Base-by-base conservation (phyloP, 805 yeast species). In the Starmerella khaoyaiensis region DNA sequence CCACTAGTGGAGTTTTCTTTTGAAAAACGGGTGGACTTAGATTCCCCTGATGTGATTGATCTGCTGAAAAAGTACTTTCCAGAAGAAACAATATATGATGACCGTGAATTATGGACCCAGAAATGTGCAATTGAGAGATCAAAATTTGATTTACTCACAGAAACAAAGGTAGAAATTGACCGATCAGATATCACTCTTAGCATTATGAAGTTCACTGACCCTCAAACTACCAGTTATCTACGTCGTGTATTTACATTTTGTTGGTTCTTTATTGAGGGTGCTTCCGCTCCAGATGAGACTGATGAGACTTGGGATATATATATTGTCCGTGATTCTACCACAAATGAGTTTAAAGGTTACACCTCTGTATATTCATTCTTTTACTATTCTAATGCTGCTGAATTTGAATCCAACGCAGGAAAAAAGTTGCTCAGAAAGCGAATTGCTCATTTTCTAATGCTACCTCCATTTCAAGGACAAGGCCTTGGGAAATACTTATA, bases 281-380 rank as follows among this genome's bases (percentile, higher is more conserved):
- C 95, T 1, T 74, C 93, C 1, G 81, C 72, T 51, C 83, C 90
- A 39, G 95, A 86, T 53, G 65, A 68, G 27, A 57, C 57, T 0
- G 98, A 90, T 57, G 66, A 68, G 7, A 64, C 69, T 14, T 90
- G 98, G 98, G 83, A 80, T 33, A 54, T 84, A 2, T 86, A 71
- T 53, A 62, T 77, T 25, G 46, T 79, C 5, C 67, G 61, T 50
- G 56, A 60, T 35, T 52, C 62, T 16, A 57, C 60, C 31, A 53
- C 35, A 52, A 63, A 19, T 56, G 72, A 41, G 21, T 69, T 86
- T 37, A 71, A 74, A 25, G 97, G 96, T 0, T 90, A 79, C 55
- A 61, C 78, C 19, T 86, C 96, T 0, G 79, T 74, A 1, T 90
- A 90, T 56, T 72, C 77, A 36, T 84, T 83, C 58, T 82, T 90